Base-by-base conservation (phyloP, 2,329 filamentous ascomycete species). In the Coleophoma crateriformis region DNA sequence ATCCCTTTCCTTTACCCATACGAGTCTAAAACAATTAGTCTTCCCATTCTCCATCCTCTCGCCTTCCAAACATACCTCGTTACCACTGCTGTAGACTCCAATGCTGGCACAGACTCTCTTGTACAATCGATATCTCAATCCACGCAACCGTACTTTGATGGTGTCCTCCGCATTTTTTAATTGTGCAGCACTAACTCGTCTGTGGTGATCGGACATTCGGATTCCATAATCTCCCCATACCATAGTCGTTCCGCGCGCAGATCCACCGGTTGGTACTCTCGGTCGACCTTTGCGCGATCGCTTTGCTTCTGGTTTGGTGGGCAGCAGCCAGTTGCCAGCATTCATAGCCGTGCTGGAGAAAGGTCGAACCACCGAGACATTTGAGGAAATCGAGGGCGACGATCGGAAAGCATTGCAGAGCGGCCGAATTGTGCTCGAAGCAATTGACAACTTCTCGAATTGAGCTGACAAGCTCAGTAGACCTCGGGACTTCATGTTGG, bases 1-100 rank as follows among this genome's bases (percentile, higher is more conserved):
- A 88, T 60, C 94, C 94, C 69, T 99, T 99, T 71, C 94, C 94
- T 72, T 97, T 99, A 68, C 94, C 94, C 95, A 99, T 99, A 80
- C 94, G 87, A 68, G 90, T 87, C 82, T 85, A 57, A 7, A 43
- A 47, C 48, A 33, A 19, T 27, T 39, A 38, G 35, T 33, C 34
- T 22, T 5, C 27, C 27, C 27, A 27, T 27, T 27, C 33, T 40
- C 14, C 15, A 20, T 13, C 20, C 19, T 33, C 17, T 39, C 8
- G 15, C 19, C 22, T 40, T 39, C 11, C n/a, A 45, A 45, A 45
- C 78, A 59, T 63, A 86, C 84, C 73, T 99, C 94, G 64, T 97
- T 99, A 50, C 94, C 94, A 68, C 87, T 94, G 50, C 90, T 86
- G 69, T 94, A 99, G 19, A 99, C 95, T 65, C 92, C 94, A 58